Evolutionary conservation across 2,329 filamentous ascomycete genomes (phyloP).

Genomic region (Alternaria triticina): DNA sequence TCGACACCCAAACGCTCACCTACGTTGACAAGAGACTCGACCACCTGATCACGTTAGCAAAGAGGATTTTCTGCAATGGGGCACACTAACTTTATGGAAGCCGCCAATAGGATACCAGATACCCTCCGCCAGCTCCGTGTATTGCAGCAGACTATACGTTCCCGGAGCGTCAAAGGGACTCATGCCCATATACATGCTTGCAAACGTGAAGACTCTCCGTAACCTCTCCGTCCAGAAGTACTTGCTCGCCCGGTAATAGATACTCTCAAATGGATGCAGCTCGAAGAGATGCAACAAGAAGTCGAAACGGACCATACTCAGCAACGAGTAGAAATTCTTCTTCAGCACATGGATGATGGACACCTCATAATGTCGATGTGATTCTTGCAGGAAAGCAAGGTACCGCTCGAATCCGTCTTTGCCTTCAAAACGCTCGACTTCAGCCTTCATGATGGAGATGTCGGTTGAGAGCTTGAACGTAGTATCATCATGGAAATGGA

Average conservation of each 20-base stretch:
- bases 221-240: conserved; percentile 75
- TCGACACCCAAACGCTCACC: conserved; percentile 67
- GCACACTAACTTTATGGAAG: conserved; percentile 64
- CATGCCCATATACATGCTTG: conserved; percentile 86
- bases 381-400: conserved; percentile 69
- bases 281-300: conserved; percentile 66
- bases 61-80: neutral
- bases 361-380: conserved; percentile 73
- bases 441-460: conserved; percentile 70
- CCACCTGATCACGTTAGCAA: conserved; percentile 43
- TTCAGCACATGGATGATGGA: conserved; percentile 69
- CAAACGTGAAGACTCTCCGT: conserved; percentile 75
- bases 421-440: conserved; percentile 76
- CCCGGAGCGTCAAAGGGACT: conserved; percentile 76
- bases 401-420: conserved; percentile 74
- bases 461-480: conserved; percentile 71
- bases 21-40: conserved; percentile 68
- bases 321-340: conserved; percentile 69
- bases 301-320: conserved; percentile 63
- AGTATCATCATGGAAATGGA: conserved; percentile 74
- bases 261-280: conserved; percentile 74
- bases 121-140: conserved; percentile 76
- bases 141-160: conserved; percentile 76
- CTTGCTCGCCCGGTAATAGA: conserved; percentile 68
- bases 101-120: conserved; percentile 78